Conservation (phyloP, 2,329 filamentous ascomycete genomes). For the Diaporthe sp. region DNA sequence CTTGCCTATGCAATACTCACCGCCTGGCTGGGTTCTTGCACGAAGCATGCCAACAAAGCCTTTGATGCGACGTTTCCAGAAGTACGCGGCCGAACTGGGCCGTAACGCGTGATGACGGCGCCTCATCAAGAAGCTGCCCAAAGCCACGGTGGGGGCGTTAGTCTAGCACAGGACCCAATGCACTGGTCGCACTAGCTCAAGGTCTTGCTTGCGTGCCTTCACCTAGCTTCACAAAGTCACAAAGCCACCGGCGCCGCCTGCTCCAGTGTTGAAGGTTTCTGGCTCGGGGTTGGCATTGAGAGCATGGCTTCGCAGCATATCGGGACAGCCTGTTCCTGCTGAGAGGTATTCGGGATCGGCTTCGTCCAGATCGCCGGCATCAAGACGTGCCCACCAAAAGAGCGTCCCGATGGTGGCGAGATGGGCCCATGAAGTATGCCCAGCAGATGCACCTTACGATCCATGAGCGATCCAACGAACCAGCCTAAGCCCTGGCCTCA, state of each 20-base stretch:
- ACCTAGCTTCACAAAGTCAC: conserved; percentile 15
- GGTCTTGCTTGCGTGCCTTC: conserved; percentile 19
- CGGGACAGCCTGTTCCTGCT: neutral
- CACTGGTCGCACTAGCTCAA: conserved; percentile 31
- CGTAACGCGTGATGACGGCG: conserved; percentile 29
- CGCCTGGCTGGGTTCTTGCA: conserved; percentile 47
- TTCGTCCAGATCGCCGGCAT: neutral
- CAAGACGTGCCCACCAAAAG: neutral
- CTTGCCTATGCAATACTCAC: conserved; percentile 46
- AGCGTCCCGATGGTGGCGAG: conserved; percentile 21
- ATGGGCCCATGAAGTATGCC: conserved; percentile 13
- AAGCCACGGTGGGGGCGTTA: conserved; percentile 35
- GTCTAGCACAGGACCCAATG: conserved; percentile 19
- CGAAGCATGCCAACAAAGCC: conserved; percentile 36
- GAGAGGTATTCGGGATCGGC: conserved; percentile 15
- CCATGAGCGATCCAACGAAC: conserved; percentile 35
- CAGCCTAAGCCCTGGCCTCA: conserved; percentile 35
- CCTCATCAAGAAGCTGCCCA: neutral
- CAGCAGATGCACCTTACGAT: conserved; percentile 27
- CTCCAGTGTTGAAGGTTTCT: neutral
- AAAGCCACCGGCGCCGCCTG: neutral
- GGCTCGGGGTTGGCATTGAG: neutral
- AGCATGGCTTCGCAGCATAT: neutral
- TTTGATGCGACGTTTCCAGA: conserved; percentile 35
- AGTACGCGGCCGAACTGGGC: conserved; percentile 22